These are phyloP conservation scores for Coemansia sp. DNA, from an alignment of 192 early-diverging fungal genomes.

Conservation along the genomic window DNA sequence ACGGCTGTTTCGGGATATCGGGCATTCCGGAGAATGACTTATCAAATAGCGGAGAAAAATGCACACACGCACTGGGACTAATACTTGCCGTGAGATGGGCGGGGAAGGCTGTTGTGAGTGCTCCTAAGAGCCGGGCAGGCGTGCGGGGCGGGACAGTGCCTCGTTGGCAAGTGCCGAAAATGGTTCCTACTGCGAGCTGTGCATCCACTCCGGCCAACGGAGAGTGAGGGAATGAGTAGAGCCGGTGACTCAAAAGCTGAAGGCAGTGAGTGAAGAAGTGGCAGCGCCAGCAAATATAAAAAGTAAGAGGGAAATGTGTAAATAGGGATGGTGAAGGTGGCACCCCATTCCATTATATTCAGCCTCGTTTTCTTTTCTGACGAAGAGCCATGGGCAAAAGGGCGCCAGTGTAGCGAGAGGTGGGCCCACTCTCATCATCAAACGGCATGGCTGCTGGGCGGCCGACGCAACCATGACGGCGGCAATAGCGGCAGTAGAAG, in stretches of 20 bases:
- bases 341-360: background rate
- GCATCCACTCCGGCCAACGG: background rate
- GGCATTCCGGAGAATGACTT: background rate
- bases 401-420: no score
- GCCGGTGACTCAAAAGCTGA: no score
- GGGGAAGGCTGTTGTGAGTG: background rate
- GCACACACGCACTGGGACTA: background rate
- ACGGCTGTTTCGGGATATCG: slow-evolving; percentile 4
- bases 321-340: background rate
- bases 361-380: background rate
- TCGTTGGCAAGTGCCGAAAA: background rate
- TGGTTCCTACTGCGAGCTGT: background rate
- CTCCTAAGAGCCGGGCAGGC: background rate
- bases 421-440: background rate
- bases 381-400: background rate
- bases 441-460: background rate
- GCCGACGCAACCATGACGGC: slow-evolving; percentile 1
- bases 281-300: background rate
- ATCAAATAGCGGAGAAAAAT: background rate
- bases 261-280: background rate
- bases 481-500: background rate
- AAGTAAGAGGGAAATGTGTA: background rate
- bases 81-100: slow-evolving; percentile 2
- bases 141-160: background rate
- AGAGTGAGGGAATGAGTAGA: background rate